Evolutionary conservation across 305 asterid species (phyloP).

Genomic region (Striga hermonthica): DNA sequence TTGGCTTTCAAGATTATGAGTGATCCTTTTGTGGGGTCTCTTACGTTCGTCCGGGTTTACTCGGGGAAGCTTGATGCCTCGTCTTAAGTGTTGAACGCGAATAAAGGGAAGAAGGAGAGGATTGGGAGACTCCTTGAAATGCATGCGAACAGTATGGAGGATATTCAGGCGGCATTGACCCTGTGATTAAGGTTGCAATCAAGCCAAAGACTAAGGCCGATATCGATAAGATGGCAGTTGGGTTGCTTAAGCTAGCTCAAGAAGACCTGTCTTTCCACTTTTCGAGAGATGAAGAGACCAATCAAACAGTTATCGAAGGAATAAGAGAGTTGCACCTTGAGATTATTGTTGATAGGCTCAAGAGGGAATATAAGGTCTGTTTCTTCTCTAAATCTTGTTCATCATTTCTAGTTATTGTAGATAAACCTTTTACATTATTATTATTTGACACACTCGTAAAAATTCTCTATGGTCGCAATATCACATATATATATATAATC

Average conservation of each 20-base stretch:
- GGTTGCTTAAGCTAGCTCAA: conserved; percentile 85
- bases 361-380: conserved; percentile 85
- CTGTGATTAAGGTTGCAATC: conserved; percentile 94
- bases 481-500: too few species aligned
- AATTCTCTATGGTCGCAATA: too few species aligned
- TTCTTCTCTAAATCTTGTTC: conserved; percentile 18
- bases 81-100: conserved; percentile 75
- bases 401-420: conserved; percentile 1
- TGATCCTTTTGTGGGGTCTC: conserved; percentile 87
- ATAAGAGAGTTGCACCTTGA: conserved; percentile 98
- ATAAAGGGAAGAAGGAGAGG: conserved; percentile 93
- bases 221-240: conserved; percentile 85
- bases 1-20: conserved; percentile 95
- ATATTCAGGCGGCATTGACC: conserved; percentile 67
- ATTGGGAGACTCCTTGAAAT: conserved; percentile 91
- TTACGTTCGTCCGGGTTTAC: conserved; percentile 79
- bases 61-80: conserved; percentile 84
- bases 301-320: conserved; percentile 95
- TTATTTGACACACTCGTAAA: too few species aligned
- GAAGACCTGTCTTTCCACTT: conserved; percentile 99
- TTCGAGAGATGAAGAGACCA: conserved; percentile 87
- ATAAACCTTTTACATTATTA: too few species aligned
- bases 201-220: conserved; percentile 98
- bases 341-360: conserved; percentile 93
- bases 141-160: conserved; percentile 98